Base-by-base conservation (phyloP, 1,284 basidiomycete genomes). In the Fomes fomentarius region DNA sequence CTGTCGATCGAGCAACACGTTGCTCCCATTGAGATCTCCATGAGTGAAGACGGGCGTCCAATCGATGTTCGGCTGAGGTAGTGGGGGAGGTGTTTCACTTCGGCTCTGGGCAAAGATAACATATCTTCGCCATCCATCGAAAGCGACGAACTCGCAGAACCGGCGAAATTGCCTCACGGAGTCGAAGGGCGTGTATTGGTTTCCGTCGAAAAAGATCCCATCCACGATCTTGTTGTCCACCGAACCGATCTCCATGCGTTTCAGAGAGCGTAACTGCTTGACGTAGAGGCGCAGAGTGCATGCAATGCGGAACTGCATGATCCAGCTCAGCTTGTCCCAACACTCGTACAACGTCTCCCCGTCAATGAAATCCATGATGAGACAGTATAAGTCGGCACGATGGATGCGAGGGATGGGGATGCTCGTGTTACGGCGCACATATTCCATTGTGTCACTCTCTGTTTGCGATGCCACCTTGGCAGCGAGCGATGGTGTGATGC, bases 211-310 rank as follows among this genome's bases (percentile, higher is more conserved):
- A 22, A 63, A 49, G 11, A 57, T 37, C 12, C 65, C 63, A n/a
- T 52, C 45, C 11, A 62, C 53, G 28, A 43, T 31, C 10, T 55
- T 50, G 17, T 28, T 47, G 14, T 46, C 49, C 8, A 64, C 41
- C 5, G 49, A 35, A 19, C 64, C 60, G 1, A 54, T 46, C 1
- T 35, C 30, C 8, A 19, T 4, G 3, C 44, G 30, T 3, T 7
- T 53, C 24, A 65, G 37, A 4, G 38, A 25, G 7, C 57, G 64
- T 10, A 67, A 17, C 47, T 68, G 65, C 22, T 46, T 58, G 19
- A 63, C 38, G 49, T 69, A 69, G 1, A 57, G 46, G 6, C 66
- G 65, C 21, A 68, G 47, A 9, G 65, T 67, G 52, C 65, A 68
- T 7, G 65, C 64, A 17, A 67, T 55, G 19, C 62, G 60, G 39